These are phyloP conservation scores for Lecanicillium sp. DNA, from an alignment of 2,329 filamentous ascomycete genomes.

Conservation along the genomic window DNA sequence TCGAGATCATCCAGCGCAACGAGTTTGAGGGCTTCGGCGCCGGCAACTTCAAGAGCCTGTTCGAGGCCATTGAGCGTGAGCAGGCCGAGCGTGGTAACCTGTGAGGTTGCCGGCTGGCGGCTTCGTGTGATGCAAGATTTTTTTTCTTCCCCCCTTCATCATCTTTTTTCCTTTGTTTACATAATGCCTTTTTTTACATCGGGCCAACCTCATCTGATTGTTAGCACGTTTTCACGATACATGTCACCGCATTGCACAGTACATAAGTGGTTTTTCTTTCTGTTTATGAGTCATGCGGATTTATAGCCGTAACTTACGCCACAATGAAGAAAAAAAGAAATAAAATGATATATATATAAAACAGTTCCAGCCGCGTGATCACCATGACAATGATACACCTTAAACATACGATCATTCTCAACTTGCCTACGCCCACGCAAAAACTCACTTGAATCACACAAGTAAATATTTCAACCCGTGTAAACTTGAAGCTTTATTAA, in stretches of 20 bases:
- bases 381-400: no score
- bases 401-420: no score
- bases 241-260: constrained; percentile 9
- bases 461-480: no score
- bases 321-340: not conserved
- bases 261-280: not conserved
- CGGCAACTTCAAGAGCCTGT: constrained; percentile 91
- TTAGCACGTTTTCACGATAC: constrained; percentile 3
- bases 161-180: not conserved
- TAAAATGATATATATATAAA: not conserved
- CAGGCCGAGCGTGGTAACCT: constrained; percentile 82
- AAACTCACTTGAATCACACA: no score
- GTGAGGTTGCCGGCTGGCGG: constrained; percentile 31
- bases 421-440: no score
- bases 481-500: not conserved
- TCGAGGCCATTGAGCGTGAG: constrained; percentile 92
- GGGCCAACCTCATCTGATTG: not conserved
- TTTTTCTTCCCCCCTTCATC: not conserved
- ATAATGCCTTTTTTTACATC: not conserved
- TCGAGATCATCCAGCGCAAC: constrained; percentile 92
- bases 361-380: not conserved
- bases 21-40: constrained; percentile 90
- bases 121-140: no score
- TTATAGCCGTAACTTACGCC: no score
- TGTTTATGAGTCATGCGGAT: not conserved